Base-by-base conservation (phyloP, 768 basidiomycete genomes). In the Agrocybe praecox region DNA sequence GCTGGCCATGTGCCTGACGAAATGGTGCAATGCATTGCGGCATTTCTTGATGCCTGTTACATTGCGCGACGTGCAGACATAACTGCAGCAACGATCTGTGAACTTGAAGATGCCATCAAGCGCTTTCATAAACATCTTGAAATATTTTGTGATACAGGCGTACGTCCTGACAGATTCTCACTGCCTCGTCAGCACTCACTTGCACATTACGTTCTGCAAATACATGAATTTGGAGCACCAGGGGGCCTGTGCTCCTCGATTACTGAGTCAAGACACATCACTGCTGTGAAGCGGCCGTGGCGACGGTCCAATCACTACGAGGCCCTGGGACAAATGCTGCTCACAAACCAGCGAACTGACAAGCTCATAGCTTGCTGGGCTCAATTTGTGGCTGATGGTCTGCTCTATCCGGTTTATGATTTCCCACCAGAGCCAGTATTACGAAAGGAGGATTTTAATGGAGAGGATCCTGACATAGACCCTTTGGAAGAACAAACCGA, bases 141-240 rank as follows among this genome's bases (percentile, higher is more conserved):
- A 0, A 56, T 69, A 1, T 74, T 75, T 45, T 46, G 32, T 1
- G 56, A 56, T 7, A 42, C 18, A 2, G 66, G 65, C 17, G 56
- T 76, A 5, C 53, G 59, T 8, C 18, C 26, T 6, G 12, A 47
- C 1, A 57, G 62, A 0, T 65, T 72, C 15, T 69, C 63, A 0
- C 60, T 74, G 0, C 74, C 72, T 0, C 61, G 63, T 0, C 73
- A 77, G 29, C 75, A 77, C 21, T 61, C 72, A 0, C 44, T 74
- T 0, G 53, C 26, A 1, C 74, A 76, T 24, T 76, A 71, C 21
- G 22, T n/a, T 0, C 26, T 26, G 0, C 7, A 65, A 0, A 71
- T 74, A 18, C 6, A 10, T 0, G 23, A 64, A 6, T 76, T 72
- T 55, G 69, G 69, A 1, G 58, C 68, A 2, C 73, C 69, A 0